Conservation (phyloP, 139 green algal species). For the Chlamydomonas schloesseri region DNA sequence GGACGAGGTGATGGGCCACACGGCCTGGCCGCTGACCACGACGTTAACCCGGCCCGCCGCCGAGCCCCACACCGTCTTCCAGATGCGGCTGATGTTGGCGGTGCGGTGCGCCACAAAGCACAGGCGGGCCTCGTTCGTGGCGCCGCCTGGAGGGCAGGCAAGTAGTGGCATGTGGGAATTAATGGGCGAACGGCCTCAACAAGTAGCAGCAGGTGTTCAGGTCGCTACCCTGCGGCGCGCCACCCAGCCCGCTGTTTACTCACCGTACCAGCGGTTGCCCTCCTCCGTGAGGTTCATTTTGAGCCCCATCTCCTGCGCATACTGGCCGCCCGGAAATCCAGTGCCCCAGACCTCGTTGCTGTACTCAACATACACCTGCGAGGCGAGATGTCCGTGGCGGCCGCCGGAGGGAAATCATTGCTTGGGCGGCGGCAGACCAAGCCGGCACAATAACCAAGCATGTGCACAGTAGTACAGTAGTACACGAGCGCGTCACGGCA, state of each 20-base stretch:
- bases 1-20: constrained; percentile 44
- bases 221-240: no score
- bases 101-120: constrained; percentile 45
- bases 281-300: constrained; percentile 25
- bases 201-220: no score
- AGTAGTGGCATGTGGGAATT: no score
- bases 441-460: no score
- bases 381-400: no score
- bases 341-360: constrained; percentile 55
- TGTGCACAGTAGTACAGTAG: no score
- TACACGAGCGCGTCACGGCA: no score
- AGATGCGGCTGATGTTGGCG: constrained; percentile 44
- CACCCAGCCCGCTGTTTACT: no score
- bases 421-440: no score
- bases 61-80: constrained; percentile 35
- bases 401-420: no score
- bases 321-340: constrained; percentile 49
- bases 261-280: constrained; percentile 23
- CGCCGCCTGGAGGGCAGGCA: constrained; percentile 40
- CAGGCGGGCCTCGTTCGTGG: constrained; percentile 38
- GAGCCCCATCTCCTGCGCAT: constrained; percentile 37
- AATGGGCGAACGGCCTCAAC: no score
- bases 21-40: constrained; percentile 34
- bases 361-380: constrained; percentile 23
- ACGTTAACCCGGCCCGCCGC: constrained; percentile 3